Evolutionary conservation across 495 filamentous ascomycete genomes (phyloP).

Genomic region (Neurospora tetraspora): DNA sequence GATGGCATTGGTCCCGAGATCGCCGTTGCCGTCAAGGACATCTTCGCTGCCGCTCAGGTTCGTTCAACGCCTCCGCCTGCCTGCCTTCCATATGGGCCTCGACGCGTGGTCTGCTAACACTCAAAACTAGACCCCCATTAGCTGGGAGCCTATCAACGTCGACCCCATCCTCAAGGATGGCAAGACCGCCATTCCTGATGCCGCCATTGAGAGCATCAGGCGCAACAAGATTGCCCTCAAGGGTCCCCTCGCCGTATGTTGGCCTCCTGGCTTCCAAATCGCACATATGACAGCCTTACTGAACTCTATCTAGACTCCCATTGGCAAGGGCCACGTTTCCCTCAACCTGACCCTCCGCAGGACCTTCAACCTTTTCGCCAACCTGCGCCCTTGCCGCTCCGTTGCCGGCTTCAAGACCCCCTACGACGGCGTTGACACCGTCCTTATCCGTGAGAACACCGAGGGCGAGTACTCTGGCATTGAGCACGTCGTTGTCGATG

Average conservation of each 20-base stretch:
- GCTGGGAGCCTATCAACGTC: constrained; percentile 96
- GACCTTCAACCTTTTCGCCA: constrained; percentile 99
- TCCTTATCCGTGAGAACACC: constrained; percentile 98
- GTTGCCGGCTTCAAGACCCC: constrained; percentile 96
- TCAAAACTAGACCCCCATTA: constrained; percentile 63
- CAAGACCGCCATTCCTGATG: constrained; percentile 79
- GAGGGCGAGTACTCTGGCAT: constrained; percentile 99
- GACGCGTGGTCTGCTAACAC: not conserved
- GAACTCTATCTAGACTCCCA: constrained; percentile 58
- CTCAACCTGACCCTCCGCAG: constrained; percentile 96
- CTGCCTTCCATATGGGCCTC: constrained; percentile 5
- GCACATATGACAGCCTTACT: not conserved
- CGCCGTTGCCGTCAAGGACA: constrained; percentile 92
- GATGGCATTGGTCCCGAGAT: constrained; percentile 98
- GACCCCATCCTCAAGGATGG: constrained; percentile 87
- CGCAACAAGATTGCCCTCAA: constrained; percentile 94
- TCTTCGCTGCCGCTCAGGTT: constrained; percentile 92
- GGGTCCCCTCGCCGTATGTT: constrained; percentile 85
- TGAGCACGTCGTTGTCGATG: constrained; percentile 96
- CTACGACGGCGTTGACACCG: constrained; percentile 95
- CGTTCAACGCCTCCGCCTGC: constrained; percentile 8
- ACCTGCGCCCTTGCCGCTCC: constrained; percentile 93
- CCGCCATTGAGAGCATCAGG: constrained; percentile 80
- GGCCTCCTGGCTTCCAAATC: not conserved
- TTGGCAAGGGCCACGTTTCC: constrained; percentile 98